Evolutionary conservation across 2,329 filamentous ascomycete species (phyloP).

Genomic region (Sphaerostilbella broomeana): DNA sequence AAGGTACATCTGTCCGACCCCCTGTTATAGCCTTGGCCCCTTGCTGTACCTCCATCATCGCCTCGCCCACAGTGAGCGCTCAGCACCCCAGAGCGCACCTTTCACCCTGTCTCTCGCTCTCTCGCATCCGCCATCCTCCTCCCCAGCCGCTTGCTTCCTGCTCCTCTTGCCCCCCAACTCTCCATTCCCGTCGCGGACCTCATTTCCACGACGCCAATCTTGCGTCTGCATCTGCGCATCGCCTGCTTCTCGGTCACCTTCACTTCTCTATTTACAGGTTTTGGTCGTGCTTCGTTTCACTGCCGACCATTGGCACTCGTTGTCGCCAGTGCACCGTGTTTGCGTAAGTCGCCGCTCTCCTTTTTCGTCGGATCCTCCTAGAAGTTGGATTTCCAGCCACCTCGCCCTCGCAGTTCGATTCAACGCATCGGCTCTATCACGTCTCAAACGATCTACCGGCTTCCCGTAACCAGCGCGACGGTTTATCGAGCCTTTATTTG

Average conservation of each 20-base stretch:
- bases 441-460: too few species aligned
- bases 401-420: not conserved
- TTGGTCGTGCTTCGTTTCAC: slow-evolving; percentile 15
- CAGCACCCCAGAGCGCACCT: not conserved
- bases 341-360: slow-evolving; percentile 5
- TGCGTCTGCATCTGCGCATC: slow-evolving; percentile 12
- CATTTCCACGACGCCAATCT: slow-evolving; percentile 14
- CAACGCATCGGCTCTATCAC: too few species aligned
- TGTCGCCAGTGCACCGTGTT: slow-evolving; percentile 14
- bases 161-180: slow-evolving; percentile 12
- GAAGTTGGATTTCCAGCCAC: not conserved
- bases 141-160: slow-evolving; percentile 10
- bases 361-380: slow-evolving; percentile 2
- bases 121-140: slow-evolving; percentile 8
- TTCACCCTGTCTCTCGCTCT: slow-evolving; percentile 6
- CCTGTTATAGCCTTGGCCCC: too few species aligned
- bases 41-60: slow-evolving; percentile 12
- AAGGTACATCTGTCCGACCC: too few species aligned
- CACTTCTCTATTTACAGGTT: too few species aligned
- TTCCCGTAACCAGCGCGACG: too few species aligned
- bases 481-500: too few species aligned
- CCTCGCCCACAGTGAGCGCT: slow-evolving; percentile 6
- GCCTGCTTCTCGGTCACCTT: slow-evolving; percentile 11
- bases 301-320: slow-evolving; percentile 14
- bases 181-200: slow-evolving; percentile 14